phyloP scores from a whole-genome alignment of 495 filamentous ascomycete species.

The Chaetomidium leptoderma region DNA sequence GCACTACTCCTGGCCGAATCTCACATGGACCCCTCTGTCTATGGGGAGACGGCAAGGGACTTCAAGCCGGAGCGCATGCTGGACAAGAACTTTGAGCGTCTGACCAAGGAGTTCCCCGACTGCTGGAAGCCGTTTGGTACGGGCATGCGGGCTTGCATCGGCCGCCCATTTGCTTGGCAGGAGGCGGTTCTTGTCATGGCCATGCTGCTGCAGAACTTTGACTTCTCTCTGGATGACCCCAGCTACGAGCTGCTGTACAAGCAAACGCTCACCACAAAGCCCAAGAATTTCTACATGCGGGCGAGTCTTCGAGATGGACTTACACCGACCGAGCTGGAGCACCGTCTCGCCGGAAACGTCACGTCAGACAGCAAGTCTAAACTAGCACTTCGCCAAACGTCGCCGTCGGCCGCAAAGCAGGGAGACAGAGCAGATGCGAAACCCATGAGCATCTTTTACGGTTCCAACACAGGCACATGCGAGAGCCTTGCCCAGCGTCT shows the following conservation, averaged over 20 bases:
- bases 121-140: slow-evolving; percentile 62
- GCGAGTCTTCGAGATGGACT: slow-evolving; percentile 57
- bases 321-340: slow-evolving; percentile 55
- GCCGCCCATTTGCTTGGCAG: slow-evolving; percentile 62
- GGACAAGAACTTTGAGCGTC: slow-evolving; percentile 55
- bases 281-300: slow-evolving; percentile 66
- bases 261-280: slow-evolving; percentile 73
- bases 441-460: slow-evolving; percentile 63
- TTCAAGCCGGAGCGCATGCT: slow-evolving; percentile 64
- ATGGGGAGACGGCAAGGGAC: slow-evolving; percentile 50
- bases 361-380: slow-evolving; percentile 18
- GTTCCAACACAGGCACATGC: slow-evolving; percentile 73
- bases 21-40: slow-evolving; percentile 47
- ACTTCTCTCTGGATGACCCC: slow-evolving; percentile 54
- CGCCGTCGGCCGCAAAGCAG: slow-evolving; percentile 14
- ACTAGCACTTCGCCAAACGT: neutral
- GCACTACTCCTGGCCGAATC: slow-evolving; percentile 53
- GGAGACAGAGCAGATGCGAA: too few species aligned
- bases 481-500: slow-evolving; percentile 62
- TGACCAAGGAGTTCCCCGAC: slow-evolving; percentile 44
- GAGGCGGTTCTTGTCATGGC: slow-evolving; percentile 52
- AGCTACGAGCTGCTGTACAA: slow-evolving; percentile 62
- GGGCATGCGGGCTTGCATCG: slow-evolving; percentile 48
- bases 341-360: slow-evolving; percentile 38
- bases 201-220: slow-evolving; percentile 60